Conservation (phyloP, 139 green algal species). For the Tetradesmus lagerheimii region DNA sequence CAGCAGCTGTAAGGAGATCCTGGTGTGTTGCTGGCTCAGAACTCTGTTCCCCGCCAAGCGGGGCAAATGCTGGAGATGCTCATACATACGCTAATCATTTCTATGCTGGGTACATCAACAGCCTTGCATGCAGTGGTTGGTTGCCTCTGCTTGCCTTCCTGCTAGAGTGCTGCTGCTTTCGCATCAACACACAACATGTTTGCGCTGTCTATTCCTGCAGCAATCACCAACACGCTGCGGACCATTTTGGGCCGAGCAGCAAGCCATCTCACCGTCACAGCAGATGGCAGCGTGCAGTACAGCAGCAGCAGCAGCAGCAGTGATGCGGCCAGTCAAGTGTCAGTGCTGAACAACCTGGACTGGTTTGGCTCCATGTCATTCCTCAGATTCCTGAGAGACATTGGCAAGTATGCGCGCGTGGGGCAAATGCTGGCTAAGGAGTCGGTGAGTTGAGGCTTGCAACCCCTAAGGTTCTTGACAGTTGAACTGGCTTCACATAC, state of each 20-base stretch:
- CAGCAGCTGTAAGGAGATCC: no score
- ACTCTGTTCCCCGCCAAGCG: no score
- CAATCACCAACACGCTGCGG: constrained; percentile 29
- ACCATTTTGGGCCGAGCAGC: constrained; percentile 59
- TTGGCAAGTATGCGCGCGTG: constrained; percentile 95
- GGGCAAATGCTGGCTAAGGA: constrained; percentile 97
- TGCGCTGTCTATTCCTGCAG: neutral
- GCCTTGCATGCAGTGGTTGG: no score
- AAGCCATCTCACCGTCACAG: neutral
- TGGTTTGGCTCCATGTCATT: constrained; percentile 92
- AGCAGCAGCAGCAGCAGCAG: constrained; percentile 13
- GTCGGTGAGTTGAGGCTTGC: constrained; percentile 70
- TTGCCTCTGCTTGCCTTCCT: no score
- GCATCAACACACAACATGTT: no score
- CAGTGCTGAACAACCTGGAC: constrained; percentile 93
- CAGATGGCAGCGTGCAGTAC: constrained; percentile 32
- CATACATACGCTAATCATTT: no score
- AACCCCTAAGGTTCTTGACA: no score
- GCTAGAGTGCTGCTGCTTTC: neutral
- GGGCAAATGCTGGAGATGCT: no score
- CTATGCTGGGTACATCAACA: no score
- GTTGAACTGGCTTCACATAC: no score
- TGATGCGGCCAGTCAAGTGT: neutral
- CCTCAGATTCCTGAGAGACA: constrained; percentile 93
- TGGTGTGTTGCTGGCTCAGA: no score